Evolutionary conservation across 345 rosid species (phyloP).

Genomic region (Triadica sebifera): DNA sequence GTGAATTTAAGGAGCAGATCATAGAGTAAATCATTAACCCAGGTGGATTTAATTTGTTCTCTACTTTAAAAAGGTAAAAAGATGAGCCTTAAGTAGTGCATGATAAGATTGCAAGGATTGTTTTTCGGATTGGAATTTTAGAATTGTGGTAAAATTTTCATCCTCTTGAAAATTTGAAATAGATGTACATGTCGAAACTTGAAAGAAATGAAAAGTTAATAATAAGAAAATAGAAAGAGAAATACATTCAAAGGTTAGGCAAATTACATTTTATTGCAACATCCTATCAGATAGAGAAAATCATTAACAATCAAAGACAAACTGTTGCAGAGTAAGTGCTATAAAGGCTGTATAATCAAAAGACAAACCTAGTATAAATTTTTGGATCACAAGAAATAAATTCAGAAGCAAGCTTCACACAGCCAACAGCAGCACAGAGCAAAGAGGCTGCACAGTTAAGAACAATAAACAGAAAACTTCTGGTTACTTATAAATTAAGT

Average conservation of each 20-base stretch:
- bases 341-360: background rate
- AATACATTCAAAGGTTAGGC: too few species aligned
- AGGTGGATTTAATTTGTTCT: too few species aligned
- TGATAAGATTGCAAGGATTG: background rate
- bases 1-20: background rate
- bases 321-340: background rate
- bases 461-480: background rate
- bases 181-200: background rate
- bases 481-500: background rate
- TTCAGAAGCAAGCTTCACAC: constrained; percentile 51
- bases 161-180: background rate
- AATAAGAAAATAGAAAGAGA: background rate
- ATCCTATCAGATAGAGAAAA: background rate
- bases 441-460: constrained; percentile 42
- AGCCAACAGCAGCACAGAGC: constrained; percentile 74
- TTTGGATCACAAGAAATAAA: background rate
- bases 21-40: too few species aligned
- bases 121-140: background rate
- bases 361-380: background rate
- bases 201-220: background rate
- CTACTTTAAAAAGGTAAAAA: too few species aligned
- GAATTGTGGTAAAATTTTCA: background rate
- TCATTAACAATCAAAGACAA: background rate
- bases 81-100: background rate
- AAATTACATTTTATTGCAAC: constrained; percentile 3